These are phyloP conservation scores for Cercis canadensis DNA, from an alignment of 306 rosid genomes.

Conservation along the genomic window DNA sequence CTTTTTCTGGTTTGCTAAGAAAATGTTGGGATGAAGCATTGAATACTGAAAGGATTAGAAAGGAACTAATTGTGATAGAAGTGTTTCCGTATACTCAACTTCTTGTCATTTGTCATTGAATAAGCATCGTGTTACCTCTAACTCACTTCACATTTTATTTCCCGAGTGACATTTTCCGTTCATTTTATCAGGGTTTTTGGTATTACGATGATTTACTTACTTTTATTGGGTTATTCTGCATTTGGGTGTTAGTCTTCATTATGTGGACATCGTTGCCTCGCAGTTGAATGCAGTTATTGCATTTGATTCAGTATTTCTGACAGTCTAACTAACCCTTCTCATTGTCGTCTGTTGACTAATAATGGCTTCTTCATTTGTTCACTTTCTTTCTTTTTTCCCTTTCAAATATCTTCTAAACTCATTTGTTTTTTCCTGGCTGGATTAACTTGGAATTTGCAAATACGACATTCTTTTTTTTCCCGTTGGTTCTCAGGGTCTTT, in stretches of 20 bases:
- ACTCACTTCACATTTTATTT: background rate
- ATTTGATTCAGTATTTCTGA: slow-evolving; percentile 22
- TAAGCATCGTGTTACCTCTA: slow-evolving; percentile 8
- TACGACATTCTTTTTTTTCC: background rate
- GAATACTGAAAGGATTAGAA: background rate
- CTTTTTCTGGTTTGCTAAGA: slow-evolving; percentile 34
- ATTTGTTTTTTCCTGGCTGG: background rate
- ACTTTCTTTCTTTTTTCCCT: background rate
- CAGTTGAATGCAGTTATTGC: slow-evolving; percentile 18
- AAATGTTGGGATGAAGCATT: slow-evolving; percentile 21
- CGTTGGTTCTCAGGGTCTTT: slow-evolving; percentile 4
- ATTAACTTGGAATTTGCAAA: background rate
- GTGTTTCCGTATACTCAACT: background rate
- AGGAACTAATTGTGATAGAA: background rate
- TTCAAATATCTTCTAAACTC: background rate
- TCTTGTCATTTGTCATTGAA: background rate
- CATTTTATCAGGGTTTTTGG: background rate
- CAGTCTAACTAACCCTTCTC: background rate
- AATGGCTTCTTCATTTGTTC: background rate
- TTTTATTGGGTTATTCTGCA: slow-evolving; percentile 2
- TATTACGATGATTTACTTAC: background rate
- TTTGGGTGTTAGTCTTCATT: background rate
- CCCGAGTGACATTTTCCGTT: background rate
- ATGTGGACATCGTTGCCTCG: background rate
- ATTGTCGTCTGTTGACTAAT: background rate